Base-by-base conservation (phyloP, 1,284 basidiomycete genomes). In the Naganishia sp. region DNA sequence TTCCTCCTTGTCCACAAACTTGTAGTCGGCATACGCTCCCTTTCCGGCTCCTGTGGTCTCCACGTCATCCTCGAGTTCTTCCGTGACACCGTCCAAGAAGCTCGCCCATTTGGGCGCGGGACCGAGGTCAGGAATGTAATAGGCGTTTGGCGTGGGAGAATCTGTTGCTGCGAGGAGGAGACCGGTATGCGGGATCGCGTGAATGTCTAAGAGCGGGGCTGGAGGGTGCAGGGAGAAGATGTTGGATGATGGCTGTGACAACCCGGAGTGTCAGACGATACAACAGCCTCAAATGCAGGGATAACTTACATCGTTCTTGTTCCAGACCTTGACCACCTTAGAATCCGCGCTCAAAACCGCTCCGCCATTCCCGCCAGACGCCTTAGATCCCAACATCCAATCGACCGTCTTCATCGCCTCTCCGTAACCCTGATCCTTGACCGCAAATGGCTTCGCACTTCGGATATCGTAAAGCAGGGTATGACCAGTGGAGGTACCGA, bases 381-480 rank as follows among this genome's bases (percentile, higher is more conserved):
- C 90, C 31, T 73, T 70, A 13, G 90, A 88, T 44, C 91, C 92
- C 72, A 94, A 90, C 31, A 97, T 86, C 96, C 96, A 99, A 42
- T 84, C 80, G 2, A 99, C 86, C 64, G 85, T 89, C 76, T 90
- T 90, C 55, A 99, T 86, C 0, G 94, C 90, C 49, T 99, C 81
- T 2, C 95, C 94, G 74, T 99, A 99, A 1, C 96, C 96, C 79
- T 99, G 95, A 77, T 99, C 96, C 77, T 99, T 99, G 68, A 87
- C 81, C 3, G 91, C 91, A 72, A 91, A 94, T 10, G 92, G 89
- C 28, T 84, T 84, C 6, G 88, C 84, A 33, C 91, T 88, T 56
- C 96, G 89, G 69, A 99, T 86, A 75, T 99, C 96, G 78, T 98
- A 99, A 6, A 99, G 82, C 7, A 99, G 81, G 0, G 93, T 93